Evolutionary conservation across 768 basidiomycete genomes (phyloP).

Genomic region (Sarcodon sp.): DNA sequence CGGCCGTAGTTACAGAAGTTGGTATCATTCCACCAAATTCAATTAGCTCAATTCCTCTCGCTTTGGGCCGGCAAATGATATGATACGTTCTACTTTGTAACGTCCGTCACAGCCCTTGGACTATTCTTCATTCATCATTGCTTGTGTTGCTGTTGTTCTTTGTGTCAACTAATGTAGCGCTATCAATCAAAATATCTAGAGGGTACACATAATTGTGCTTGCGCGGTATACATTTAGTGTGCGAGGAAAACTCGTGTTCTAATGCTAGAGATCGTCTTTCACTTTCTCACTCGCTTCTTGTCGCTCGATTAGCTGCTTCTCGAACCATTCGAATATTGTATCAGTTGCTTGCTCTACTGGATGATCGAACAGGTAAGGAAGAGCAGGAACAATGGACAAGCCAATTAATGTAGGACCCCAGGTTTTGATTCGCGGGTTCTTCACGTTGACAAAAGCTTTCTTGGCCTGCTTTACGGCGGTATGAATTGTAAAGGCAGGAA

Average conservation of each 20-base stretch:
- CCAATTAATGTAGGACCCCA: constrained; percentile 76
- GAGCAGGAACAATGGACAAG: constrained; percentile 55
- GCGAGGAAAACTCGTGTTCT: no score
- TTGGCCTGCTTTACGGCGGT: constrained; percentile 66
- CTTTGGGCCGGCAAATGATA: constrained; percentile 28
- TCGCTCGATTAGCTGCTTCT: constrained; percentile 35
- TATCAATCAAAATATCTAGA: no score
- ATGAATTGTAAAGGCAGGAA: constrained; percentile 80
- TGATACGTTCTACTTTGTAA: constrained; percentile 6
- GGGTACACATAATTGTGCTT: no score
- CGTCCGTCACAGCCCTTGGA: background rate
- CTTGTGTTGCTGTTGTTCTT: constrained; percentile 1
- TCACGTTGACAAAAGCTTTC: constrained; percentile 46
- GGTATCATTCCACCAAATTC: constrained; percentile 91
- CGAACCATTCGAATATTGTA: constrained; percentile 56
- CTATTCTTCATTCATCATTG: background rate
- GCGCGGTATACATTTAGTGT: no score
- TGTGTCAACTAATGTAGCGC: constrained; percentile 1
- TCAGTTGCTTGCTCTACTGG: constrained; percentile 68
- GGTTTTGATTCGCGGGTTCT: constrained; percentile 42
- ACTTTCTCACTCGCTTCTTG: constrained; percentile 10
- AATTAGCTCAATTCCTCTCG: constrained; percentile 72
- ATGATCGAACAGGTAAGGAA: constrained; percentile 72
- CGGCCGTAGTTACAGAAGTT: constrained; percentile 94
- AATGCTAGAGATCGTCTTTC: no score